Base-by-base conservation (phyloP, 202 grass and related monocot species). In the Eragrostis tef region DNA sequence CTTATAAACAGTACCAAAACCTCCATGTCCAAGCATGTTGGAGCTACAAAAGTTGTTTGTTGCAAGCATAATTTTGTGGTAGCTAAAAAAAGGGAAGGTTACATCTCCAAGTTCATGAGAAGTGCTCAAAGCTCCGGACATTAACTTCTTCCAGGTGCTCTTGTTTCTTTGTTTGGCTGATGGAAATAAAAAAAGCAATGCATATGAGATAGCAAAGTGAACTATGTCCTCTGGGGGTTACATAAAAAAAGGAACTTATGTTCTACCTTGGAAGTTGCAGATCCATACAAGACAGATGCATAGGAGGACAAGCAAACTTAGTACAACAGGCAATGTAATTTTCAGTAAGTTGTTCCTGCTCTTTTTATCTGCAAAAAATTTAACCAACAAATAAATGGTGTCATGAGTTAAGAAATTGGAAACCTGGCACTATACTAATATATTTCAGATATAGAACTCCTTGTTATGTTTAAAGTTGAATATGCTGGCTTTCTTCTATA, bases 1-100 rank as follows among this genome's bases (percentile, higher is more conserved):
- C 86, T 91, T 86, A 47, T 86, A 91, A 80, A 91, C 89, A 71
- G 73, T 86, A 12, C 82, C 89, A 86, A 91, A 91, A 29, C 86
- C 82, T 79, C 86, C 89, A 75, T 70, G 63, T 58, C 86, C 86
- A 79, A 88, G 74, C 46, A 79, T 83, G 60, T 57, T 46, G 7
- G 74, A 88, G 71, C 52, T 79, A 73, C 46, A 79, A 31, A 84
- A 88, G 60, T 79, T 73, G 58, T 83, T 22, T 45, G 86, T 91
- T 0, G 86, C 78, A 3, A 26, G 22, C 27, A 57, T 4, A 70
- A 91, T 88, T 63, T 64, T 45, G 52, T 45, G 52, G 8, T 79
- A 88, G 60, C 12, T 84, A 11, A 83, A 66, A 48, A 74, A 67
- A 59, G 59, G 67, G n/a, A 60, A 61, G 7, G 66, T 79, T 19